Base-by-base conservation (phyloP, 2,329 filamentous ascomycete genomes). In the Cercospora beticola region DNA sequence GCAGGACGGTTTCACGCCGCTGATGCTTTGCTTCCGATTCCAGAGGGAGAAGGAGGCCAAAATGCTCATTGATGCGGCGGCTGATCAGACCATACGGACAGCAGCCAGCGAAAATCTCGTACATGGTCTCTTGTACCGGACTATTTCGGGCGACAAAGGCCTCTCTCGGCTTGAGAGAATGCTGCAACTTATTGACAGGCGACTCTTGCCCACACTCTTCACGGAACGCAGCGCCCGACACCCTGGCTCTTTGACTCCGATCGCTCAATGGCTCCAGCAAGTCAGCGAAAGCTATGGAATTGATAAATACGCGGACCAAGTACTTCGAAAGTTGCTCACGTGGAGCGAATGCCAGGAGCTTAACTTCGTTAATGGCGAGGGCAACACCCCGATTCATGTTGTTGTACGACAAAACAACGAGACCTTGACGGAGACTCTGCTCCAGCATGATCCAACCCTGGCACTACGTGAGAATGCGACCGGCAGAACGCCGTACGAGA, bases 381-480 rank as follows among this genome's bases (percentile, higher is more conserved):
- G 90, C 43, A 87, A 92, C 71, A 89, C 89, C 0, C 84, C 86
- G 6, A 81, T 92, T 0, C 90, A 92, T 74, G 84, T 82, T 0
- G 83, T 86, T 10, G 83, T 88, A 21, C 76, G 78, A 7, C 72
- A 81, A 7, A 76, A 74, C 40, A 72, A 85, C 1, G 78, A 81
- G 14, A 74, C 81, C 2, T 74, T 91, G 3, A 77, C 81, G 62
- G 78, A 92, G 14, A 80, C 91, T 4, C 77, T 83, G 65, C 79
- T 93, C 10, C 80, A 86, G 9, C 81, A 81, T 71, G 83, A 86
- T 18, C 86, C 89, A 0, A 82, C 83, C 28, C 82, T 93, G 1
- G 80, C 93, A 0, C 85, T 87, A 72, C 86, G 89, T 23, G 92
- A 95, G 77, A 94, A 94, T 72, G 87, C 91, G 0, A 91, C 91